phyloP scores from a whole-genome alignment of 768 basidiomycete species.

The Strobilomyces dryophilus region DNA sequence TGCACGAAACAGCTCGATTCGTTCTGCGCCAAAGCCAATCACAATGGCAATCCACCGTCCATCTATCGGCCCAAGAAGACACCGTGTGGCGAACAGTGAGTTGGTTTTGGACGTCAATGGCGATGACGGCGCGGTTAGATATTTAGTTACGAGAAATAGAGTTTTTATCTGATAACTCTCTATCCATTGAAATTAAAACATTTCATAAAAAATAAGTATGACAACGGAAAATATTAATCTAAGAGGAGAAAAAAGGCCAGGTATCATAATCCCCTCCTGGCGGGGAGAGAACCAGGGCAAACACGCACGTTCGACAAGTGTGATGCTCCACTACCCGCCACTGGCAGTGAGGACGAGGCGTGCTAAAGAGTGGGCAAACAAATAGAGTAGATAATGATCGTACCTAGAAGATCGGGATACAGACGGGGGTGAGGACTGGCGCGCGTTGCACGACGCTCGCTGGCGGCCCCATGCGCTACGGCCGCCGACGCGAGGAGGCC shows the following conservation, averaged over 20 bases:
- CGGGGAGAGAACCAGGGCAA: constrained; percentile 8
- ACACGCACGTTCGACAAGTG: constrained; percentile 21
- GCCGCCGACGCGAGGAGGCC: background rate
- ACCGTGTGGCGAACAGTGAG: background rate
- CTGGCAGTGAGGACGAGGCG: constrained; percentile 16
- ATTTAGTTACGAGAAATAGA: background rate
- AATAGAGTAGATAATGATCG: background rate
- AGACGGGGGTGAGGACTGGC: background rate
- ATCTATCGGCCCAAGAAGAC: background rate
- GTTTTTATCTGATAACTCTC: constrained; percentile 8
- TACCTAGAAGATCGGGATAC: background rate
- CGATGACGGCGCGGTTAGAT: background rate
- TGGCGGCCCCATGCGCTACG: background rate
- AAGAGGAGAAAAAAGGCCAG: constrained; percentile 10
- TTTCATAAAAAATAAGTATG: background rate
- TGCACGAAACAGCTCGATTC: background rate
- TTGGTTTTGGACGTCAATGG: background rate
- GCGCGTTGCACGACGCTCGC: background rate
- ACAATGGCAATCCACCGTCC: background rate
- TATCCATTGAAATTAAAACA: background rate
- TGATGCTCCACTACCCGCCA: constrained; percentile 17
- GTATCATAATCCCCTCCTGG: constrained; percentile 4
- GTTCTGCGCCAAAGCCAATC: background rate
- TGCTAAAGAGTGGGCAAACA: constrained; percentile 2
- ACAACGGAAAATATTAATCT: constrained; percentile 8